Base-by-base conservation (phyloP, 2,329 filamentous ascomycete species). In the Fusarium sp. region DNA sequence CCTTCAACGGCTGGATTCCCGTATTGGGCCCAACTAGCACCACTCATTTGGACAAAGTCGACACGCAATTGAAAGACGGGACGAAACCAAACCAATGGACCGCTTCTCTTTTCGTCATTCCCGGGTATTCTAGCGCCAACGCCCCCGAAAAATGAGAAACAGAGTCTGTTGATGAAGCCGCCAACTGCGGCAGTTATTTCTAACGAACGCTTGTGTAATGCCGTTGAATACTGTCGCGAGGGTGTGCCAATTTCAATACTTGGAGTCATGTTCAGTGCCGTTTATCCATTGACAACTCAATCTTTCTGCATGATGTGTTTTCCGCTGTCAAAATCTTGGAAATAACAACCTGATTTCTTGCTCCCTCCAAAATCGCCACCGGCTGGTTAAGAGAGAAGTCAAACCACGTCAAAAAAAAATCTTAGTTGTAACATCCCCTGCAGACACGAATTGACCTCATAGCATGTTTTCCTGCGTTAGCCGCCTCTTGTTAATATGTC, bases 51-150 rank as follows among this genome's bases (percentile, higher is more conserved):
- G 47, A 59, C 45, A 20, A 30, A 19, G 23, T 24, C 24, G 44
- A 67, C 63, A 39, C 64, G 64, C 64, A 67, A 65, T 28, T 50
- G 38, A 46, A 52, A 65, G 60, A 65, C 60, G 40, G 56, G 47
- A 57, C 65, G 44, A 68, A 66, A 51, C 60, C 56, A 54, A 40
- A 28, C 26, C 26, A 28, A n/a, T n/a, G n/a, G n/a, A 28, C 50
- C 50, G 34, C 43, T 56, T 42, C 51, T 50, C 58, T 46, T 53
- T 57, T 68, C 46, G 45, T 54, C 46, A 64, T 54, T 46, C 42
- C 43, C 32, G 45, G 49, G 26, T 48, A 34, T 56, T 67, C 57
- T 68, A 64, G 69, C 61, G 64, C 64, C 45, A 24, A 49, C 64
- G 69, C 69, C 64, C 59, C 59, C 21, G 40, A n/a, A 34, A 36